Conservation (phyloP, 2,329 filamentous ascomycete genomes). For the Fusarium mangiferae region DNA sequence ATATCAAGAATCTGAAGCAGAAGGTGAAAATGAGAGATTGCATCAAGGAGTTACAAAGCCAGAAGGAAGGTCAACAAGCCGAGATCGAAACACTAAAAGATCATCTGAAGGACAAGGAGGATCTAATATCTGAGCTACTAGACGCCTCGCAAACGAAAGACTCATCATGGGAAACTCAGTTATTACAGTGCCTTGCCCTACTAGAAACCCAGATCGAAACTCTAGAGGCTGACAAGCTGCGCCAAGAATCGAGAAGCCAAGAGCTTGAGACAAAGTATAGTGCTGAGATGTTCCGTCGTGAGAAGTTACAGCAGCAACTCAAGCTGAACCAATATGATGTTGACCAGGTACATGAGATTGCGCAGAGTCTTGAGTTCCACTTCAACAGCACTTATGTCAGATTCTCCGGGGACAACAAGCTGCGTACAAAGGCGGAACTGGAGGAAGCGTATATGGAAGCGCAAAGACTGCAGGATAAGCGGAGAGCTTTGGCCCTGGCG, state of each 20-base stretch:
- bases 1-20: fast-evolving
- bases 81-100: background rate
- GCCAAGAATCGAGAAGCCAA: background rate
- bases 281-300: fast-evolving
- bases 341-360: background rate
- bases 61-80: background rate
- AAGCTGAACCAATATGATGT: background rate
- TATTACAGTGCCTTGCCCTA: fast-evolving
- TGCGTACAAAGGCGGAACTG: background rate
- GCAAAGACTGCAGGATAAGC: background rate
- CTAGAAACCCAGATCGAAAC: background rate
- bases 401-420: background rate
- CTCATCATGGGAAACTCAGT: background rate
- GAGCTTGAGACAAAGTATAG: background rate
- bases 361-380: background rate
- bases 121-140: fast-evolving
- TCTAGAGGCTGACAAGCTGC: fast-evolving
- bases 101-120: background rate
- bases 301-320: background rate
- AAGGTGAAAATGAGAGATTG: no score
- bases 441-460: background rate
- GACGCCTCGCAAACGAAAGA: fast-evolving
- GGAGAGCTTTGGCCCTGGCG: background rate
- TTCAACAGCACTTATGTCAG: background rate
- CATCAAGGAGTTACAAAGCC: background rate